A percentile compares a stretch with the other conserved stretches of the same genome.
Conservation (phyloP, 345 rosid species). For the Xanthoceras sorbifolium region DNA sequence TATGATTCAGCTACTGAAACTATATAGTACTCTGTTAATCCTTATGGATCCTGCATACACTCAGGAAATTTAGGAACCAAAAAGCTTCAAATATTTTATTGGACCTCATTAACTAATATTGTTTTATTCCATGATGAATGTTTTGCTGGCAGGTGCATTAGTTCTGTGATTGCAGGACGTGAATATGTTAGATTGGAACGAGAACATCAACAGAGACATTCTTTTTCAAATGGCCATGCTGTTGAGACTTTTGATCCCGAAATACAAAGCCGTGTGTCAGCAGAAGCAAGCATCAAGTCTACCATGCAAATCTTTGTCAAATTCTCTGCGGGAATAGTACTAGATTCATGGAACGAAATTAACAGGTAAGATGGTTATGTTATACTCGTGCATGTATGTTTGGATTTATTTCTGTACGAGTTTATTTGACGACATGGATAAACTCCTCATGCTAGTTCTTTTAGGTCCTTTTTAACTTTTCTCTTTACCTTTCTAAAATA, state of each 20-base stretch:
- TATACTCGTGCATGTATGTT: background rate
- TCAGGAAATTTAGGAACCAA: background rate
- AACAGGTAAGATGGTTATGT: constrained; percentile 55
- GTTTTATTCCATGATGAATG: background rate
- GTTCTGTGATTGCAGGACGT: constrained; percentile 90
- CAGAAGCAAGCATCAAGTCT: constrained; percentile 89
- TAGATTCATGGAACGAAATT: constrained; percentile 86
- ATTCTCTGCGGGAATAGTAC: constrained; percentile 75
- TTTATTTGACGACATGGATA: background rate
- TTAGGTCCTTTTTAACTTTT: background rate
- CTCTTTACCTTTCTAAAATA: background rate
- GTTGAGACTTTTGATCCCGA: constrained; percentile 68
- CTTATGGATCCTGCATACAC: background rate
- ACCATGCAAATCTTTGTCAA: constrained; percentile 92
- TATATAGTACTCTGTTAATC: background rate
- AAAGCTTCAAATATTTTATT: background rate
- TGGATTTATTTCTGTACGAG: background rate
- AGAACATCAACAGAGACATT: constrained; percentile 71
- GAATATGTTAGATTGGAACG: constrained; percentile 83
- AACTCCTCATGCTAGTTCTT: background rate
- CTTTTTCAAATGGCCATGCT: constrained; percentile 71
- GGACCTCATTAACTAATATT: background rate
- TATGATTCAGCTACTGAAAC: background rate
- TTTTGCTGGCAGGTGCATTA: constrained; percentile 71
- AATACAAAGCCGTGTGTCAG: constrained; percentile 60